Evolutionary conservation across 192 early-diverging fungal species (phyloP).

Genomic region (Spizellomyces sp.): DNA sequence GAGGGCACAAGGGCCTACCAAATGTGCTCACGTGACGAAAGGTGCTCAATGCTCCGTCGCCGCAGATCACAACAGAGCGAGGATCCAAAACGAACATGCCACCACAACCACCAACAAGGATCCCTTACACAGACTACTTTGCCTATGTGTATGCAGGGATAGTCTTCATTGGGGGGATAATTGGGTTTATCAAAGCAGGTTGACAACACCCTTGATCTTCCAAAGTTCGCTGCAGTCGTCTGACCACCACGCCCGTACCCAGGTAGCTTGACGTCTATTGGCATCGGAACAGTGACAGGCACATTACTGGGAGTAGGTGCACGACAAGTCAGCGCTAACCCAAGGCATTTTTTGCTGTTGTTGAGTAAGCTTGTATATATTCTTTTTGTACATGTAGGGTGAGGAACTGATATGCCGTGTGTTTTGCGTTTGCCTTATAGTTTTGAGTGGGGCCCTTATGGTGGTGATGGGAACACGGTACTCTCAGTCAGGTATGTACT

Average conservation of each 20-base stretch:
- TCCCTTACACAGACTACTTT: slow-evolving; percentile 26
- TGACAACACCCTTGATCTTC: background rate
- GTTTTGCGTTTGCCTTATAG: background rate
- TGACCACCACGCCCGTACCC: background rate
- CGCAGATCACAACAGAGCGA: background rate
- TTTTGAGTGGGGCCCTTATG: slow-evolving; percentile 10
- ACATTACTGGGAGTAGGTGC: slow-evolving; percentile 25
- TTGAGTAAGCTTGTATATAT: slow-evolving; percentile 15
- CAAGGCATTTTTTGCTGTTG: background rate
- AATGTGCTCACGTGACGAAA: too few species aligned
- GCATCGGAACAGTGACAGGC: slow-evolving; percentile 16
- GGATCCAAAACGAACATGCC: slow-evolving; percentile 7
- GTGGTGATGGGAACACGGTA: slow-evolving; percentile 25
- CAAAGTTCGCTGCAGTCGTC: background rate
- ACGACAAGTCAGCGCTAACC: slow-evolving; percentile 21
- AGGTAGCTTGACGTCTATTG: slow-evolving; percentile 25
- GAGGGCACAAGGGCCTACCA: too few species aligned
- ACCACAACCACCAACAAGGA: background rate
- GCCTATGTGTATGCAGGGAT: slow-evolving; percentile 26
- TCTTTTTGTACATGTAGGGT: too few species aligned
- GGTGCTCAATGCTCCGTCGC: too few species aligned
- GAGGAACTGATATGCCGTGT: background rate
- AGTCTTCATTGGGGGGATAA: slow-evolving; percentile 22
- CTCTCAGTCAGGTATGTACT: slow-evolving; percentile 13
- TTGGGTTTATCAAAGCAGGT: slow-evolving; percentile 34